Conservation (phyloP, 306 rosid species). For the Benincasa hispida region DNA sequence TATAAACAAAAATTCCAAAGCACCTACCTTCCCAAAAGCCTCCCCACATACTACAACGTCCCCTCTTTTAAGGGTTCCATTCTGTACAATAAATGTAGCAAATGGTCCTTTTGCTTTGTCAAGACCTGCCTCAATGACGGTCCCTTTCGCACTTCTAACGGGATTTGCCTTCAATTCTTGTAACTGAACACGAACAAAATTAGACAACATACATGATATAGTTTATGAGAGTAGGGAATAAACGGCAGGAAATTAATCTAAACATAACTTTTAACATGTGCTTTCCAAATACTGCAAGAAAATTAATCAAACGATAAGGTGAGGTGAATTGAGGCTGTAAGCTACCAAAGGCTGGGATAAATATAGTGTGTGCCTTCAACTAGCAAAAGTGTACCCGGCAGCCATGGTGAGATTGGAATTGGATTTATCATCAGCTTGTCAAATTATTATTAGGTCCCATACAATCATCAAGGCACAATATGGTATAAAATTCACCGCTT, state of each 20-base stretch:
- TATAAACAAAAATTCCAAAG: neutral
- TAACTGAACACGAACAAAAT: conserved; percentile 41
- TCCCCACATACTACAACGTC: conserved; percentile 82
- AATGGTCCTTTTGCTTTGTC: conserved; percentile 90
- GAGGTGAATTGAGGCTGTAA: neutral
- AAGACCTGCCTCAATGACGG: conserved; percentile 88
- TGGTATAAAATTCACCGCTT: neutral
- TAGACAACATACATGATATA: conserved; percentile 22
- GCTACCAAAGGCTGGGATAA: neutral
- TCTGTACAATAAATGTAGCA: conserved; percentile 84
- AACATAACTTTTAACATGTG: neutral
- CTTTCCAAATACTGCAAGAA: neutral
- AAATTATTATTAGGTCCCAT: neutral
- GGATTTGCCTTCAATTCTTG: conserved; percentile 99
- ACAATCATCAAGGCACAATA: neutral
- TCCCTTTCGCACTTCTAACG: conserved; percentile 79
- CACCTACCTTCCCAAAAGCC: conserved; percentile 90
- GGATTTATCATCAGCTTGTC: neutral
- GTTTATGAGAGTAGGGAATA: neutral
- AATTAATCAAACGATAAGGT: neutral
- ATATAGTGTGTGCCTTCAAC: neutral
- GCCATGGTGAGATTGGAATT: neutral
- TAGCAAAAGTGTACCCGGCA: neutral
- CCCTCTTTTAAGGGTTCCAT: conserved; percentile 77
- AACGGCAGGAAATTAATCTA: neutral